Percentiles rank a stretch among this genome's conserved stretches.
Evolutionary conservation across 2,329 filamentous ascomycete genomes (phyloP).

Genomic region (Fusarium sp.): DNA sequence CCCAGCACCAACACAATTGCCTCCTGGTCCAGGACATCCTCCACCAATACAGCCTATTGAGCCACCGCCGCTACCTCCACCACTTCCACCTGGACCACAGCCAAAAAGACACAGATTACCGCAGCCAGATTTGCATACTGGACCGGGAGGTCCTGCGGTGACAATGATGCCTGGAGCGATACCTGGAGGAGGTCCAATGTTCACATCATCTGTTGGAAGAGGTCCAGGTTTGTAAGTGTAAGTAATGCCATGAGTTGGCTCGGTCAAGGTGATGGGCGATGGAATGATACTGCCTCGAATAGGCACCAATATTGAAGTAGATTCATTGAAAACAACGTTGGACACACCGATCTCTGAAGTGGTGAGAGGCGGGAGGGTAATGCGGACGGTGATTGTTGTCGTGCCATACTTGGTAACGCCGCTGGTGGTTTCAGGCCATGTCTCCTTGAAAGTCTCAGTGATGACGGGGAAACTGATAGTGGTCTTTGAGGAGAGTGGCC

Average conservation of each 20-base stretch:
- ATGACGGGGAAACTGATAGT: slow-evolving; percentile 18
- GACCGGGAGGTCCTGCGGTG: background rate
- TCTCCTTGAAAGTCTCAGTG: slow-evolving; percentile 19
- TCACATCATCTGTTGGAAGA: slow-evolving; percentile 1
- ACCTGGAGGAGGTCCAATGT: slow-evolving; percentile 14
- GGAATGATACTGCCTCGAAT: slow-evolving; percentile 17
- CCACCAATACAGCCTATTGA: slow-evolving; percentile 3
- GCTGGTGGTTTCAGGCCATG: slow-evolving; percentile 15
- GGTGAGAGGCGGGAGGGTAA: slow-evolving; percentile 18
- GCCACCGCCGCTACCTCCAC: slow-evolving; percentile 9
- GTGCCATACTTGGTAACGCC: slow-evolving; percentile 19
- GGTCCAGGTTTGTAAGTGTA: slow-evolving; percentile 17
- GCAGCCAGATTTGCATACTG: slow-evolving; percentile 14
- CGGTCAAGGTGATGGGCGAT: slow-evolving; percentile 10
- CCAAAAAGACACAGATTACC: slow-evolving; percentile 8
- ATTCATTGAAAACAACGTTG: slow-evolving; percentile 10
- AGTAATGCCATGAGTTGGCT: slow-evolving; percentile 12
- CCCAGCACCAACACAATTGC: slow-evolving; percentile 14
- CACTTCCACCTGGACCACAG: slow-evolving; percentile 3
- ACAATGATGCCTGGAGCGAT: slow-evolving; percentile 12
- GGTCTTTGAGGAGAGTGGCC: slow-evolving; percentile 15
- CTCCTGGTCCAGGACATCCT: slow-evolving; percentile 10
- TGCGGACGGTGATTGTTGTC: slow-evolving; percentile 18
- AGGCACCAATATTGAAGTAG: slow-evolving; percentile 1
- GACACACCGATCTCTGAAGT: slow-evolving; percentile 17